Evolutionary conservation across 2,329 filamentous ascomycete species (phyloP).

Genomic region (Microcyclospora tardicrescens): DNA sequence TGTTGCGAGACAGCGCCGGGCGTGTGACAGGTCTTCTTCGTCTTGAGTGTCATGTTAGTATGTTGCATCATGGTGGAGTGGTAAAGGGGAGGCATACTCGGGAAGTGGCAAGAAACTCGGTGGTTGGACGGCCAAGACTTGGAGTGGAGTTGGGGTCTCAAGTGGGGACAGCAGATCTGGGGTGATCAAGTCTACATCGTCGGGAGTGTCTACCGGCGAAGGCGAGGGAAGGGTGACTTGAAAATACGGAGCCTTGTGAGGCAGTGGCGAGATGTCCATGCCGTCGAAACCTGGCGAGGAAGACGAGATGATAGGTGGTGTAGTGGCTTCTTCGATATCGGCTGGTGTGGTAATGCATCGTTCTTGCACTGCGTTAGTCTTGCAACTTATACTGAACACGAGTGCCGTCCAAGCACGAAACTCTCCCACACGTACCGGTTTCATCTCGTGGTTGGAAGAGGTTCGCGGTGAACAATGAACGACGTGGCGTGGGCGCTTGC

Average conservation of each 20-base stretch:
- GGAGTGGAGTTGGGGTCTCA: conserved; percentile 9
- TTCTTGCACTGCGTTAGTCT: not conserved
- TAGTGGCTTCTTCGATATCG: conserved; percentile 59
- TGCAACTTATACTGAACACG: not conserved
- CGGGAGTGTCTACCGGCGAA: conserved; percentile 44
- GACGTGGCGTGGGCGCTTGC: conserved; percentile 66
- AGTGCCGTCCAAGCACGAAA: no score
- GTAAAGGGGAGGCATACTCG: conserved; percentile 12
- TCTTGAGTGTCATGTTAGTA: conserved; percentile 8
- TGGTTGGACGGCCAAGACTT: conserved; percentile 6
- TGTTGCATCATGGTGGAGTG: not conserved
- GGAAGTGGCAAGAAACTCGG: conserved; percentile 14
- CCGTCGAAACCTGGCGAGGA: conserved; percentile 72
- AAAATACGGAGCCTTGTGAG: conserved; percentile 61
- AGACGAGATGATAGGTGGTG: conserved; percentile 56
- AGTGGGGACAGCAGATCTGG: conserved; percentile 20
- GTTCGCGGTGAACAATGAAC: conserved; percentile 69
- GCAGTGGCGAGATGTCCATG: conserved; percentile 90
- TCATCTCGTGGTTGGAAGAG: conserved; percentile 41
- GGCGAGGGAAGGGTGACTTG: conserved; percentile 61
- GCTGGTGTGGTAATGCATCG: conserved; percentile 30
- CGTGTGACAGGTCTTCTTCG: conserved; percentile 39
- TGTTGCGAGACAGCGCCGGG: conserved; percentile 61
- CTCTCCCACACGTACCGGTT: conserved; percentile 15
- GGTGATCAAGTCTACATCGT: conserved; percentile 27